These are phyloP conservation scores for Gnaphalium uliginosum DNA, from an alignment of 129 eudicot species.

Conservation along the genomic window DNA sequence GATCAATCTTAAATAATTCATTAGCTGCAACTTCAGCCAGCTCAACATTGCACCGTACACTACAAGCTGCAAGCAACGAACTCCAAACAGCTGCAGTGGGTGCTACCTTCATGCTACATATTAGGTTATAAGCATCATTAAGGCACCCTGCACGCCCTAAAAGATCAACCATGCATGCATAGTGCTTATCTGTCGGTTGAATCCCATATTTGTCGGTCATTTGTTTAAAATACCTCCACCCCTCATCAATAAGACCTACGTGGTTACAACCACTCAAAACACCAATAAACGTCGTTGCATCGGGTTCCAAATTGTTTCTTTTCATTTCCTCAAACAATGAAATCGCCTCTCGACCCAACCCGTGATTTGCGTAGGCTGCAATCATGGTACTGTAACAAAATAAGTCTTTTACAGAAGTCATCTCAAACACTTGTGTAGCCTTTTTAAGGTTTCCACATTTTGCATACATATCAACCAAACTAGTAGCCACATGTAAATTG, in stretches of 20 bases:
- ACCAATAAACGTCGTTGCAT: conserved; percentile 41
- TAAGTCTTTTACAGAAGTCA: conserved; percentile 36
- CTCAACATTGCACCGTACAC: conserved; percentile 37
- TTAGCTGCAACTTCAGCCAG: conserved; percentile 55
- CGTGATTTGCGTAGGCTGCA: conserved; percentile 56
- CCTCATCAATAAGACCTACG: conserved; percentile 45
- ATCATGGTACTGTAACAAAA: conserved; percentile 55
- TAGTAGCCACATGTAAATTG: conserved; percentile 41
- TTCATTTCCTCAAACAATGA: conserved; percentile 42
- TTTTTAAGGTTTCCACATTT: conserved; percentile 58
- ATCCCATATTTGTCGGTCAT: conserved; percentile 37
- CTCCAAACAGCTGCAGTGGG: conserved; percentile 59
- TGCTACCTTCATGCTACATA: conserved; percentile 32
- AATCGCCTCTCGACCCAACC: conserved; percentile 49
- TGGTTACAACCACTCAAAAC: conserved; percentile 57
- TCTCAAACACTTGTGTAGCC: conserved; percentile 39
- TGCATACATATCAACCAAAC: conserved; percentile 56
- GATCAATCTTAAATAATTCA: conserved; percentile 57
- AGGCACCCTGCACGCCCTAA: conserved; percentile 52
- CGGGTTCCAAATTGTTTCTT: conserved; percentile 37
- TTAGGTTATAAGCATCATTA: conserved; percentile 39
- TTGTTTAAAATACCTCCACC: conserved; percentile 48
- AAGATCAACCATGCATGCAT: conserved; percentile 57
- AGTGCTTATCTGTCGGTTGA: conserved; percentile 47
- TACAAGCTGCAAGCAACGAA: conserved; percentile 50